Conservation (phyloP, 345 rosid genomes). For the Lagerstroemia speciosa region DNA sequence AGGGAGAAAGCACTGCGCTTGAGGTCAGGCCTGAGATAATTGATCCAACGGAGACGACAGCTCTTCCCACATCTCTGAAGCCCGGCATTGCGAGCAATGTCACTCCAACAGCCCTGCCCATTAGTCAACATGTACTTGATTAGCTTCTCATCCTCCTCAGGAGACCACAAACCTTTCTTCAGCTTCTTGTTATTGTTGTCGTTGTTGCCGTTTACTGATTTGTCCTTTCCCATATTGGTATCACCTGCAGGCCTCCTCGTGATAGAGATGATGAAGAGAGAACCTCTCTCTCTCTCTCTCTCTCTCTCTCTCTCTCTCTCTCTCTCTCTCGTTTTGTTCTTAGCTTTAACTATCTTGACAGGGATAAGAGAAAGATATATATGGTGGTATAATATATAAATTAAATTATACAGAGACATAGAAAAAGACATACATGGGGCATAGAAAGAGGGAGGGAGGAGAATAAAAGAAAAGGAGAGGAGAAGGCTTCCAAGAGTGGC, state of each 20-base stretch:
- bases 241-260: constrained; percentile 14
- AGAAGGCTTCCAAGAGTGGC: constrained; percentile 43
- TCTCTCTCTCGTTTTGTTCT: background rate
- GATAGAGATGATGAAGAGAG: background rate
- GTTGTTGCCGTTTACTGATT: constrained; percentile 8
- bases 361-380: constrained; percentile 25
- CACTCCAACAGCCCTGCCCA: constrained; percentile 92
- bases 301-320: background rate
- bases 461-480: constrained; percentile 11
- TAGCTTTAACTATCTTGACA: constrained; percentile 15
- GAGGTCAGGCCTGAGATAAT: constrained; percentile 73
- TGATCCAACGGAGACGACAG: constrained; percentile 84
- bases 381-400: constrained; percentile 16
- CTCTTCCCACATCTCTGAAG: constrained; percentile 75
- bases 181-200: constrained; percentile 29
- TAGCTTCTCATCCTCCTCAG: constrained; percentile 77
- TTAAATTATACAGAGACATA: constrained; percentile 3
- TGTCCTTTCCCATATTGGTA: constrained; percentile 8
- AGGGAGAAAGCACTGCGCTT: constrained; percentile 71
- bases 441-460: constrained; percentile 19
- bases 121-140: constrained; percentile 57
- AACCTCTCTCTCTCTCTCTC: background rate
- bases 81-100: constrained; percentile 70
- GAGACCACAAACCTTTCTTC: constrained; percentile 78
- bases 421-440: background rate